These are phyloP conservation scores for Penicillium sp. DNA, from an alignment of 2,329 filamentous ascomycete genomes.

Conservation along the genomic window DNA sequence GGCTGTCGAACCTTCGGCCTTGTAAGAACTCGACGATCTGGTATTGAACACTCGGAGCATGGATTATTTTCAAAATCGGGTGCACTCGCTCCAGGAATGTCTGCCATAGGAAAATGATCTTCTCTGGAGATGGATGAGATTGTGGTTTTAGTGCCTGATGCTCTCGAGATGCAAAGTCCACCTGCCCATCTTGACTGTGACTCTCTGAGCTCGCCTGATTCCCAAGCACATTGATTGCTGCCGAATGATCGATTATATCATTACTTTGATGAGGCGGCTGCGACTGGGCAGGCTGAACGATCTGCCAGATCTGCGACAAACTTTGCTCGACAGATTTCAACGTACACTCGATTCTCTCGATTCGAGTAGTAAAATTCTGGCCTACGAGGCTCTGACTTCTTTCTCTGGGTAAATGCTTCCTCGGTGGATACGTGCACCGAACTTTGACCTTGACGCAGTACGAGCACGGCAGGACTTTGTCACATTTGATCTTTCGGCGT, in stretches of 20 bases:
- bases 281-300: background rate
- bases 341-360: background rate
- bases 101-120: background rate
- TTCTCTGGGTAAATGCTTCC: background rate
- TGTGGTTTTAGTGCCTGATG: background rate
- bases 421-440: constrained; percentile 7
- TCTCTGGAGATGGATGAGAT: background rate
- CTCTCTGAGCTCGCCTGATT: background rate
- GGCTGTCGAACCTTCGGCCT: background rate
- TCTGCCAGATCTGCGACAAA: background rate
- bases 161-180: background rate
- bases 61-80: background rate
- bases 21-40: background rate
- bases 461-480: constrained; percentile 23
- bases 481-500: constrained; percentile 27
- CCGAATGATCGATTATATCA: background rate
- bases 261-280: background rate
- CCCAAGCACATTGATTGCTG: background rate
- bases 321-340: background rate
- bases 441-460: constrained; percentile 33
- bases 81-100: background rate
- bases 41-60: background rate
- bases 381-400: background rate
- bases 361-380: background rate
- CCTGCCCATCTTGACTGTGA: background rate